Evolutionary conservation across 768 basidiomycete genomes (phyloP).

Genomic region (Rubroboletus pulcherrimus): DNA sequence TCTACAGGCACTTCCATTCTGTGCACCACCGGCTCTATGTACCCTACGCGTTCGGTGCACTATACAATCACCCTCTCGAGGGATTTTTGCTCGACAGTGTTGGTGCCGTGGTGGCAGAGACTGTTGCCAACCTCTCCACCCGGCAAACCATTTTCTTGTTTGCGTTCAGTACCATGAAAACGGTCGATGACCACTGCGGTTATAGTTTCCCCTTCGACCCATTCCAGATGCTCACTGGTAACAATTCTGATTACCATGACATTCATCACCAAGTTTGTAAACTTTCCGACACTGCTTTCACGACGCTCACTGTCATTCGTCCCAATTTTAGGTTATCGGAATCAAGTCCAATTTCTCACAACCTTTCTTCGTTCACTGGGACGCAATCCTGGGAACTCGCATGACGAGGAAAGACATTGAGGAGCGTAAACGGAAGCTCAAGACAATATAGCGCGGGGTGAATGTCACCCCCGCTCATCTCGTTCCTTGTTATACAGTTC

Average conservation of each 20-base stretch:
- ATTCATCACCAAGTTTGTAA: conserved; percentile 86
- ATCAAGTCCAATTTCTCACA: conserved; percentile 96
- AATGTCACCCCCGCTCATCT: not conserved
- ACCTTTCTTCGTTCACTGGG: conserved; percentile 97
- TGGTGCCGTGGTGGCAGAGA: conserved; percentile 77
- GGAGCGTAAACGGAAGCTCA: conserved; percentile 40
- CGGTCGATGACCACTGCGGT: conserved; percentile 94
- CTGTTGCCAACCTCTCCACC: conserved; percentile 59
- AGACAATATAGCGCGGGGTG: conserved; percentile 12
- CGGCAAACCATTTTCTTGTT: conserved; percentile 88
- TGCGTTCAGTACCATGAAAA: conserved; percentile 79
- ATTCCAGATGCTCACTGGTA: conserved; percentile 75
- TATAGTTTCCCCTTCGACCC: conserved; percentile 91
- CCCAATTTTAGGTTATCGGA: conserved; percentile 45
- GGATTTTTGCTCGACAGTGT: conserved; percentile 86
- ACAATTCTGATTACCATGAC: conserved; percentile 97
- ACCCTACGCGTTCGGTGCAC: conserved; percentile 92
- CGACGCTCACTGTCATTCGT: not conserved
- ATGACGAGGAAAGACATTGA: conserved; percentile 72
- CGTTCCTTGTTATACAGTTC: not conserved
- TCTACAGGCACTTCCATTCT: conserved; percentile 90
- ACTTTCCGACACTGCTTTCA: not conserved
- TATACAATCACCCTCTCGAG: conserved; percentile 97
- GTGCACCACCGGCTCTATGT: conserved; percentile 96
- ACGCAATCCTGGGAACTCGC: conserved; percentile 76